Evolutionary conservation across 2,329 filamentous ascomycete species (phyloP).

Genomic region (Trichoderma simmonsii): DNA sequence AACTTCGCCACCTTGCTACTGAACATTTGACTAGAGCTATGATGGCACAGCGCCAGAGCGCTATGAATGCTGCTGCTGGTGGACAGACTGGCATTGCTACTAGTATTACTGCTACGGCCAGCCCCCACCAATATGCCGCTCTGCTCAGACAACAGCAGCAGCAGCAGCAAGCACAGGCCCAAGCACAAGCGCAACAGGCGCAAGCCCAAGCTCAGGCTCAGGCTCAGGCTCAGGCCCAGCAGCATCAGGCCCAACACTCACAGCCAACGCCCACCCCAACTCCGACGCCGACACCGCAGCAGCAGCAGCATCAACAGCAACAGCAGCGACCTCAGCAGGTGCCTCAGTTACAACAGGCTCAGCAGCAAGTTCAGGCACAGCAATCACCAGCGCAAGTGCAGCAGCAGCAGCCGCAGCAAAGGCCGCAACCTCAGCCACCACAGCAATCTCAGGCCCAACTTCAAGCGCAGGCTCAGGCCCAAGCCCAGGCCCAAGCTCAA

Average conservation of each 20-base stretch:
- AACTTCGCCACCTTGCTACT: constrained; percentile 49
- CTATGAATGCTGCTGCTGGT: constrained; percentile 55
- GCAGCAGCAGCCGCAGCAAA: constrained; percentile 6
- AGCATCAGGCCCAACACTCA: constrained; percentile 20
- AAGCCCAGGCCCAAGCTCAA: constrained; percentile 17
- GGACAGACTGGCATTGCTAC: constrained; percentile 49
- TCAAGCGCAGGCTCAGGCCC: constrained; percentile 4
- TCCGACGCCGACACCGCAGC: constrained; percentile 18
- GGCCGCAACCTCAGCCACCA: constrained; percentile 18
- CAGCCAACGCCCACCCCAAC: constrained; percentile 13
- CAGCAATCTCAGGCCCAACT: constrained; percentile 2
- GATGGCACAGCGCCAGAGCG: constrained; percentile 48
- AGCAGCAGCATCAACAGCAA: constrained; percentile 20
- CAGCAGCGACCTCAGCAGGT: constrained; percentile 23
- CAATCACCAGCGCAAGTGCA: constrained; percentile 19
- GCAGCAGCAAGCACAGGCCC: constrained; percentile 33
- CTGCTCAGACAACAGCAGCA: constrained; percentile 57
- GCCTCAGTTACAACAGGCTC: constrained; percentile 23
- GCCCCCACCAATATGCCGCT: constrained; percentile 59
- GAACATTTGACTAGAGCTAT: constrained; percentile 48
- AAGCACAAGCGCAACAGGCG: constrained; percentile 36
- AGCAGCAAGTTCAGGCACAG: constrained; percentile 14
- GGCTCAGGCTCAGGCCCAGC: constrained; percentile 1
- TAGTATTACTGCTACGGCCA: constrained; percentile 46
- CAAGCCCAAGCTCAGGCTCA: constrained; percentile 22